Conservation (phyloP, 2,329 filamentous ascomycete genomes). For the Colletotrichum tofieldiae region DNA sequence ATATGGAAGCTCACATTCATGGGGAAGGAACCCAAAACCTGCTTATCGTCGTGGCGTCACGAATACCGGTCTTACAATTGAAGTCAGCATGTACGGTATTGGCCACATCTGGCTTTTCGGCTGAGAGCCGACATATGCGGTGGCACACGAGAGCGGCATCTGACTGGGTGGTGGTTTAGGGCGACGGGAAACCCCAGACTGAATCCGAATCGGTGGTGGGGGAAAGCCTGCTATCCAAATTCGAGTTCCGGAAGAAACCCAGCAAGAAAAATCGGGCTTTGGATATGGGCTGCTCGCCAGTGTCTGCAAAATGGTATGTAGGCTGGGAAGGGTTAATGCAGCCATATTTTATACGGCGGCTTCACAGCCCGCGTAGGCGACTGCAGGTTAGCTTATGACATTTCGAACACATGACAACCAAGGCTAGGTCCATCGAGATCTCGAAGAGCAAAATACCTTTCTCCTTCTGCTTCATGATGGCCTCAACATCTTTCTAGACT, state of each 20-base stretch:
- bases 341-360: not conserved
- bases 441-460: not conserved
- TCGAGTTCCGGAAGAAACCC: too few relatives aligned
- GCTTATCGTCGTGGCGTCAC: not conserved
- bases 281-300: not conserved
- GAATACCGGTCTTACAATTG: not conserved
- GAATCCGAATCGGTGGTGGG: not conserved
- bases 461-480: not conserved
- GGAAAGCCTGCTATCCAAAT: not conserved
- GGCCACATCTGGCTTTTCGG: not conserved
- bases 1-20: not conserved
- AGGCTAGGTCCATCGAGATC: not conserved
- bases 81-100: not conserved
- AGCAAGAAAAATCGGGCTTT: not conserved
- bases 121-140: not conserved
- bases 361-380: not conserved
- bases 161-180: not conserved
- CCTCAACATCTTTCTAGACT: not conserved
- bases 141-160: not conserved
- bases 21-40: not conserved
- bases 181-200: too few relatives aligned
- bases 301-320: not conserved
- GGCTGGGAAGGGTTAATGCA: not conserved
- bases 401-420: not conserved
- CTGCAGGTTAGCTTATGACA: not conserved